phyloP scores from a whole-genome alignment of 177 flowering plant genomes.

The Telopea speciosissima region DNA sequence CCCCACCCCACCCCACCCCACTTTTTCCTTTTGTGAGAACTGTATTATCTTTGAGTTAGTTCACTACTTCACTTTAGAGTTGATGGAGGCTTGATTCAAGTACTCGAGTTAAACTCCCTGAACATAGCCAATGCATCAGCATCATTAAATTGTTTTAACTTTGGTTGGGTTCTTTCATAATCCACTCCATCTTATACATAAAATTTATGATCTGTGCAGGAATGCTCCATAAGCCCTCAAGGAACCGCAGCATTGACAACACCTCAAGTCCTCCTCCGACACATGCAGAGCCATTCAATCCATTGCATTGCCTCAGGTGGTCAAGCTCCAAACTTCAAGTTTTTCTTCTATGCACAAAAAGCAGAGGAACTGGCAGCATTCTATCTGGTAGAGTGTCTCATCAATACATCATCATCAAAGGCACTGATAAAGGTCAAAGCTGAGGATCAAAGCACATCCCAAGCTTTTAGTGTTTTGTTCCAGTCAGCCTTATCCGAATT shows the following conservation, averaged over 20 bases:
- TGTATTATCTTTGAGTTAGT: not conserved
- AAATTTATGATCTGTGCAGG: slow-evolving; percentile 44
- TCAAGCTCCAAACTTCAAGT: slow-evolving; percentile 88
- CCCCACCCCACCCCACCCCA: not conserved
- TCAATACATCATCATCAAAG: slow-evolving; percentile 76
- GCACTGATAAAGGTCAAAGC: slow-evolving; percentile 84
- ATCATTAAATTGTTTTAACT: not conserved
- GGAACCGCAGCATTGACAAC: slow-evolving; percentile 67
- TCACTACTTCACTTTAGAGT: no score
- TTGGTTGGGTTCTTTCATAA: not conserved
- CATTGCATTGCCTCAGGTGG: slow-evolving; percentile 98
- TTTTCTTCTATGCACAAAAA: slow-evolving; percentile 93
- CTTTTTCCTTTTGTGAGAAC: not conserved
- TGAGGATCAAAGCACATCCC: slow-evolving; percentile 68
- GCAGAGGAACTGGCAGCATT: slow-evolving; percentile 59
- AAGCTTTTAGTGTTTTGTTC: slow-evolving; percentile 63
- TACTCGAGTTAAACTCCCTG: no score
- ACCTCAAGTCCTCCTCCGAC: slow-evolving; percentile 71
- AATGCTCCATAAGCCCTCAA: slow-evolving; percentile 55
- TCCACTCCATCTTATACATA: not conserved
- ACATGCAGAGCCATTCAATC: slow-evolving; percentile 82
- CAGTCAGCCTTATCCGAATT: slow-evolving; percentile 67
- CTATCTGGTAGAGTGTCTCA: slow-evolving; percentile 76
- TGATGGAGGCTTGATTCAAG: no score
- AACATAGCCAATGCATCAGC: not conserved